These are phyloP conservation scores for Zygoascus bituminiphila DNA, from an alignment of 805 yeast genomes.

Conservation along the genomic window DNA sequence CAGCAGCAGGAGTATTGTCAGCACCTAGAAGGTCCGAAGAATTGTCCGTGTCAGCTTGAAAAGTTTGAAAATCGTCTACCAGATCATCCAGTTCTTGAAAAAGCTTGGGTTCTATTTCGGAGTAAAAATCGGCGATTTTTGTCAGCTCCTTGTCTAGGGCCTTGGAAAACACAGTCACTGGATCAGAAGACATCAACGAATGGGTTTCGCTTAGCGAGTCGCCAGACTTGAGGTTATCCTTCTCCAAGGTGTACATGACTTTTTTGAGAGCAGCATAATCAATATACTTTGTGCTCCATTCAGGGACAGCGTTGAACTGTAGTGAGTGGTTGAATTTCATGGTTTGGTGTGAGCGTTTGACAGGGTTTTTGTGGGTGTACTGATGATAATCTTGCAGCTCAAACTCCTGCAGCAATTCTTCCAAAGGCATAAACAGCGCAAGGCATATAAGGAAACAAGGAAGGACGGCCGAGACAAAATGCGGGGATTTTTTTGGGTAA, in stretches of 20 bases:
- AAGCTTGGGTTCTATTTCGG: conserved; percentile 53
- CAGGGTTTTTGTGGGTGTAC: background rate
- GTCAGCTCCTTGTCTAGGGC: conserved; percentile 71
- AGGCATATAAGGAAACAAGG: too few relatives aligned
- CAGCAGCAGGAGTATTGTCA: conserved; percentile 5
- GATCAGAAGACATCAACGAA: conserved; percentile 36
- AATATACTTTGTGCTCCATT: conserved; percentile 89
- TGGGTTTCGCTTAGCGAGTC: conserved; percentile 21
- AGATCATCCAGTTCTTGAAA: conserved; percentile 47
- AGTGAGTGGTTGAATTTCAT: conserved; percentile 95
- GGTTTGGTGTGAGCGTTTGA: background rate
- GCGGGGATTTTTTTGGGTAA: too few relatives aligned
- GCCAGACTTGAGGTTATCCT: conserved; percentile 39
- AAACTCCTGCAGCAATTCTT: background rate
- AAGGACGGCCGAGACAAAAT: too few relatives aligned
- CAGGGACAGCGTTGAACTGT: conserved; percentile 97
- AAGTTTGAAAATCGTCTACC: conserved; percentile 53
- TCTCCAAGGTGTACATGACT: conserved; percentile 72
- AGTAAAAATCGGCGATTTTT: conserved; percentile 71
- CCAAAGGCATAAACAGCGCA: background rate
- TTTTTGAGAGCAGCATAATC: conserved; percentile 85
- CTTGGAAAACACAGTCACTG: conserved; percentile 50
- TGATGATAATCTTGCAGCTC: background rate
- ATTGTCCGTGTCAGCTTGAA: conserved; percentile 35
- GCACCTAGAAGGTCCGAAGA: background rate